Evolutionary conservation across 106 monocot genomes (phyloP).

Genomic region (Dendrobium chrysotoxum): DNA sequence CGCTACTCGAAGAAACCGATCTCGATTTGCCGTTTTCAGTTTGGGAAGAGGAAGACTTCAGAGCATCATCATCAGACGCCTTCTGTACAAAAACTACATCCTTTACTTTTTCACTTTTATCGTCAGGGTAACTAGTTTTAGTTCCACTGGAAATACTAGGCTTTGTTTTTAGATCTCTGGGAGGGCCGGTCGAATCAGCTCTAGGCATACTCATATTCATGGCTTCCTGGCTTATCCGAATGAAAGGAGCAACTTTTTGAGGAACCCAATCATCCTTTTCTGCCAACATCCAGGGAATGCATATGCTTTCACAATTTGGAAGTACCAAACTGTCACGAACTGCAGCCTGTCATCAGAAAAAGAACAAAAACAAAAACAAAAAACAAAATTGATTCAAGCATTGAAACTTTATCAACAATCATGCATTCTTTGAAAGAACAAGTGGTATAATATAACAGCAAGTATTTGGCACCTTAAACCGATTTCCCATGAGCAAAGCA

Average conservation of each 20-base stretch:
- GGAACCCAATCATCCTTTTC: conserved; percentile 96
- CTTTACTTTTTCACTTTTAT: conserved; percentile 19
- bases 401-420: no score
- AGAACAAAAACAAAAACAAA: neutral
- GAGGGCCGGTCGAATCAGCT: conserved; percentile 16
- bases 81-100: conserved; percentile 13
- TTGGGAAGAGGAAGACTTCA: conserved; percentile 6
- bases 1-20: neutral
- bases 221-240: conserved; percentile 51
- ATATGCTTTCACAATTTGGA: conserved; percentile 78
- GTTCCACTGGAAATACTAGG: neutral
- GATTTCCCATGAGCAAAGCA: conserved; percentile 60
- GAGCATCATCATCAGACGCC: neutral
- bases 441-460: neutral
- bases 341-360: conserved; percentile 30
- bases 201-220: conserved; percentile 18
- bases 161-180: conserved; percentile 19
- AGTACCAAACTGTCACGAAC: conserved; percentile 74
- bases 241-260: conserved; percentile 60
- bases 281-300: conserved; percentile 84
- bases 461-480: conserved; percentile 66
- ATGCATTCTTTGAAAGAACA: no score
- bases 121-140: conserved; percentile 15
- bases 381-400: no score
- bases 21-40: neutral